These are phyloP conservation scores for Capsicum chinense DNA, from an alignment of 257 asterid genomes.

Conservation along the genomic window DNA sequence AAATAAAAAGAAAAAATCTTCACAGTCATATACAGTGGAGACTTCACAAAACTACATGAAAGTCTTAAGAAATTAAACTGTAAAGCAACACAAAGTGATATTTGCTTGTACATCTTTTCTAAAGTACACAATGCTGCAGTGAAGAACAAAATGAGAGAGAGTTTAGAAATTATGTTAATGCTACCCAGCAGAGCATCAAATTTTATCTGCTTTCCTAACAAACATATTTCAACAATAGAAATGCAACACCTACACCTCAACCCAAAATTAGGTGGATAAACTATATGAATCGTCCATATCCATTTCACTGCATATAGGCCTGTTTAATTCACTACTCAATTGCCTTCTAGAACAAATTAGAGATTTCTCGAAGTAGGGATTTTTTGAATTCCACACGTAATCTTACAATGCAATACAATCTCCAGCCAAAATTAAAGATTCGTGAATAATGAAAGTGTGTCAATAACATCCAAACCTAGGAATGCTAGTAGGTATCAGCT, in stretches of 20 bases:
- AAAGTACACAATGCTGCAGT: neutral
- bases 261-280: neutral
- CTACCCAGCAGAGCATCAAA: neutral
- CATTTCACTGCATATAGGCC: neutral
- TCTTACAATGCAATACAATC: neutral
- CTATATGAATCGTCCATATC: neutral
- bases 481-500: neutral
- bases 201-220: neutral
- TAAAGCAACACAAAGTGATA: constrained; percentile 17
- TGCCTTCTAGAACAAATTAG: neutral
- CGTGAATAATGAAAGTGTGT: neutral
- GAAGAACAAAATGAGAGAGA: neutral
- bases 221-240: neutral
- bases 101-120: constrained; percentile 1
- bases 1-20: constrained; percentile 35
- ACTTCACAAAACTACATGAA: constrained; percentile 11
- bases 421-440: neutral
- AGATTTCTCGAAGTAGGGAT: neutral
- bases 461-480: constrained; percentile 19
- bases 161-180: neutral
- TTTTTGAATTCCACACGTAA: neutral
- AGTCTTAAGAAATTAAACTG: neutral
- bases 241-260: neutral
- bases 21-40: constrained; percentile 6
- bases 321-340: neutral